Percentiles rank a stretch among this genome's conserved stretches.
These are phyloP conservation scores for Phialocephala sp. DNA, from an alignment of 2,329 filamentous ascomycete genomes.

Conservation along the genomic window DNA sequence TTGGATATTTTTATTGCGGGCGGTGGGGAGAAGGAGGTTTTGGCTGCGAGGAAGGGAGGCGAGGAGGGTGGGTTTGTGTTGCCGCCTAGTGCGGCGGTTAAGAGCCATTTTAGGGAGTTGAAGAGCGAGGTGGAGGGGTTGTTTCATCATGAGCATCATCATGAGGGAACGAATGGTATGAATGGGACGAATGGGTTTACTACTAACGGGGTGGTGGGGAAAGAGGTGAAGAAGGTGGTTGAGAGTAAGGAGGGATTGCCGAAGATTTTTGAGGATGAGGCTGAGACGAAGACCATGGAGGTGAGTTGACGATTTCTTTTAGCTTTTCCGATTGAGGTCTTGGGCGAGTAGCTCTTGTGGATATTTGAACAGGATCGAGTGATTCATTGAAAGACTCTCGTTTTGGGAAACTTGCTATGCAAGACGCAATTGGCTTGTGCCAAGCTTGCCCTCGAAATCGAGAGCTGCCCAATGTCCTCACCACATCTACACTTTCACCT, in stretches of 20 bases:
- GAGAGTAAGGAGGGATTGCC: constrained; percentile 23
- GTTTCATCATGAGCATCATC: constrained; percentile 14
- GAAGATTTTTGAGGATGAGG: constrained; percentile 43
- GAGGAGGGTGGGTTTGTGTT: constrained; percentile 36
- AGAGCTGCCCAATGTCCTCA: no score
- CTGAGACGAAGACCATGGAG: constrained; percentile 43
- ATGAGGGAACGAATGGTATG: neutral
- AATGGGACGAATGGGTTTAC: neutral
- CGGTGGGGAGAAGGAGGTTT: constrained; percentile 32
- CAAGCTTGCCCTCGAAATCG: no score
- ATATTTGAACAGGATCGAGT: constrained; percentile 1
- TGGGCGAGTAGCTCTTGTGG: neutral
- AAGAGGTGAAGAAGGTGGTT: constrained; percentile 8
- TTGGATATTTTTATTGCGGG: constrained; percentile 43
- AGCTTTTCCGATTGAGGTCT: neutral
- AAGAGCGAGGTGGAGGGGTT: constrained; percentile 20
- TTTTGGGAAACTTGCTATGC: no score
- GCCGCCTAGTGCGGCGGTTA: constrained; percentile 42
- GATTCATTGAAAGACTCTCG: no score
- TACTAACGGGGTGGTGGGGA: constrained; percentile 2
- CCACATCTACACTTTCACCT: neutral
- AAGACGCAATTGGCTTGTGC: no score
- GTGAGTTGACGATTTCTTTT: constrained; percentile 31
- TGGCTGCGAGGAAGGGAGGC: constrained; percentile 30
- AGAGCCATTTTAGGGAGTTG: constrained; percentile 42